Evolutionary conservation across 345 rosid genomes (phyloP), one percentile per base, ranked within the genome.

Genomic region (Brassica juncea): DNA sequence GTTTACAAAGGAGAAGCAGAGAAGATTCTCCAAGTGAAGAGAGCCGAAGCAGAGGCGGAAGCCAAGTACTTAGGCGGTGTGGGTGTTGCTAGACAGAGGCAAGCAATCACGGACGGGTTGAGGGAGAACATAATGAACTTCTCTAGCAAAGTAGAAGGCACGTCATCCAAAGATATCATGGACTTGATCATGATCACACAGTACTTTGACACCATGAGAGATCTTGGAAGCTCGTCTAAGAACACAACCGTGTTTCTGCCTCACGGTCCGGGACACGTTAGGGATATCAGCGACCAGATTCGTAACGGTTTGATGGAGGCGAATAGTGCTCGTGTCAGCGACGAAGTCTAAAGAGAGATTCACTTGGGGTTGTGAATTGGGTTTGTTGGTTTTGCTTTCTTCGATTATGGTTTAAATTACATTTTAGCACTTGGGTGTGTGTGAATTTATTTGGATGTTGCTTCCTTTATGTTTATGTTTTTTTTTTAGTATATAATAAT

Each of bases 1-100:
- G 98, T 93, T 30, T 93, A 96, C 89, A 93, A 91, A 87, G 99
- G 99, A 25, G 98, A 96, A 85, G 98, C 98, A 3, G 99, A 96
- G 87, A 93, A 93, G 87, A 74, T 96, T 49, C 87, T 96, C 66
- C 90, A 77, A 61, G 93, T 96, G 5, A 96, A 96, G 78, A 92
- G 77, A 79, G 99, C 98, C 1, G 98, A 96, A 77, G 99, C 97
- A 0, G 99, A 96, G 30, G 97, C 99, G 0, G 99, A 96, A 83
- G 82, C 99, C 79, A 96, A 93, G 86, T 92, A 89, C 84, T 85
- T 96, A 8, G 98, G 99, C 1, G 99, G 99, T 14, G 88, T 96
- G 1, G 98, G 99, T 12, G 99, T 96, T 8, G 99, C 98, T 32
- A 89, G 89, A 86, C 99, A 96, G 86, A 86, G 99, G 78, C 98